Conservation (phyloP, 331 rosid species). For the Malus hybrid region DNA sequence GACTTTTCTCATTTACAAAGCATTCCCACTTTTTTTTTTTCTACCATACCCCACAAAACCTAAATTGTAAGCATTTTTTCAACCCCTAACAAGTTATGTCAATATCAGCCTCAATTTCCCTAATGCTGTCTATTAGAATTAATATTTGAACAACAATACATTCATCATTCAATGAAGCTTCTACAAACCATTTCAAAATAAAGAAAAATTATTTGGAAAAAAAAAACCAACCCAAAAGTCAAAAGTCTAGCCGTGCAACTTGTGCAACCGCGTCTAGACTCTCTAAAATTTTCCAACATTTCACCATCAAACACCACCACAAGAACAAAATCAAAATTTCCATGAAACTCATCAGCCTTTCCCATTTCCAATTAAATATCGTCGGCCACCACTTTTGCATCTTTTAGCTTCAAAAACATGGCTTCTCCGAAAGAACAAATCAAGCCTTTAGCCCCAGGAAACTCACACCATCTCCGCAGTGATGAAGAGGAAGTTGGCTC, state of each 20-base stretch:
- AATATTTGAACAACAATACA: neutral
- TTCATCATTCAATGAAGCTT: neutral
- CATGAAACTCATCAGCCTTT: neutral
- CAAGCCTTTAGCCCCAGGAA: constrained; percentile 27
- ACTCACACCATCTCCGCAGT: neutral
- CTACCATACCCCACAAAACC: neutral
- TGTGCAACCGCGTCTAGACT: neutral
- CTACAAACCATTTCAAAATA: neutral
- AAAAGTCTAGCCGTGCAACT: constrained; percentile 3
- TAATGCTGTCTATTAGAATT: neutral
- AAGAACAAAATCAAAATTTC: neutral
- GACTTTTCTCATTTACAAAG: neutral
- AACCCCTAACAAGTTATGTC: too few relatives aligned
- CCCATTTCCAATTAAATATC: neutral
- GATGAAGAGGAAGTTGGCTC: constrained; percentile 3
- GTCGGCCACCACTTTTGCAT: neutral
- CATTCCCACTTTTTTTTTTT: neutral
- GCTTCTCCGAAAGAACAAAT: constrained; percentile 15
- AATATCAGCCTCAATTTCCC: too few relatives aligned
- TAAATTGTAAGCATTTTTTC: too few relatives aligned
- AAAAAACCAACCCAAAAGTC: neutral
- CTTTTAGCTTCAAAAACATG: constrained; percentile 3
- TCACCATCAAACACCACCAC: constrained; percentile 1
- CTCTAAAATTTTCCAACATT: neutral
- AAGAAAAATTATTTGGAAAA: too few relatives aligned